Conservation (phyloP, 164 flowering plant species). For the Vitis riparia region DNA sequence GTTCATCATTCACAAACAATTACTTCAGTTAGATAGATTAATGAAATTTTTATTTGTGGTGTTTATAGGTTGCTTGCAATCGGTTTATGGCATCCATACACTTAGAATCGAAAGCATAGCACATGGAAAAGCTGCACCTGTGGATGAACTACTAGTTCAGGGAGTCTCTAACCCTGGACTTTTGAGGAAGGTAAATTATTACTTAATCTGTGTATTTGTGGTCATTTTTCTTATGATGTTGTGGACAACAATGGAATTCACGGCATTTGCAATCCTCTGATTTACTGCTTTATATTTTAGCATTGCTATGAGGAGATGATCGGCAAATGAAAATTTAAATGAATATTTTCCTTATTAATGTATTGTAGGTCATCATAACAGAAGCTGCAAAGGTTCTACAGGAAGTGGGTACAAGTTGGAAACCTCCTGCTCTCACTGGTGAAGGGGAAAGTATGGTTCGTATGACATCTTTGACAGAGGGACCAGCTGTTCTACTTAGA, state of each 20-base stretch:
- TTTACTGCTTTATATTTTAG: background rate
- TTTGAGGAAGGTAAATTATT: constrained; percentile 58
- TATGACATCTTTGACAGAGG: constrained; percentile 44
- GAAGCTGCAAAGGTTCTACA: constrained; percentile 66
- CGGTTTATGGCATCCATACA: constrained; percentile 67
- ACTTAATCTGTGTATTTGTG: background rate
- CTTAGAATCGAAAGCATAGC: constrained; percentile 71
- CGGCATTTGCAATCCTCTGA: no score
- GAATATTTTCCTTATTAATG: background rate
- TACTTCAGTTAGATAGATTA: no score
- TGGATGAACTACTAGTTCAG: constrained; percentile 83
- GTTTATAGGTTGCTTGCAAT: constrained; percentile 75
- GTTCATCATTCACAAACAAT: no score
- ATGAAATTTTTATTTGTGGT: constrained; percentile 1
- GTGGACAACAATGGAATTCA: background rate
- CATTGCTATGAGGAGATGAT: background rate
- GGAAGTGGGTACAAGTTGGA: constrained; percentile 45
- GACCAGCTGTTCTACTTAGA: constrained; percentile 33
- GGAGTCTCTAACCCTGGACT: constrained; percentile 66
- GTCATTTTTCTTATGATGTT: background rate
- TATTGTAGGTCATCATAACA: constrained; percentile 54
- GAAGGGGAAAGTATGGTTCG: constrained; percentile 38
- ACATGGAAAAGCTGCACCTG: constrained; percentile 73
- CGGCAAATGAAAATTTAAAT: background rate
- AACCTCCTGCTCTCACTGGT: constrained; percentile 19